Evolutionary conservation across 148 eudicot species (phyloP).

Genomic region (Mesembryanthemum crystallinum): DNA sequence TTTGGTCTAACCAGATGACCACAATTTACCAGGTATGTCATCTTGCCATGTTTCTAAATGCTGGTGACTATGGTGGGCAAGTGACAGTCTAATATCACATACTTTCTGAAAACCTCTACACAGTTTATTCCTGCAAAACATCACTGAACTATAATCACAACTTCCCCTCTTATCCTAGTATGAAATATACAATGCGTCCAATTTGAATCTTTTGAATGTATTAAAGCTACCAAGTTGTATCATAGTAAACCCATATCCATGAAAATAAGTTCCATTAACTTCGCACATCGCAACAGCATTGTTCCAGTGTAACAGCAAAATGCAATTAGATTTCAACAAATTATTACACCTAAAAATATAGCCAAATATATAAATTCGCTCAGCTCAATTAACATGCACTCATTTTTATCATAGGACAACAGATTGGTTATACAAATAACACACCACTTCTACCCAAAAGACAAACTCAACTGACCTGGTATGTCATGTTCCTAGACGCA

Average conservation of each 20-base stretch:
- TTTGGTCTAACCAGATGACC: too few species aligned
- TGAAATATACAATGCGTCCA: not conserved
- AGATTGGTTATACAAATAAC: not conserved
- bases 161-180: too few species aligned
- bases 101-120: too few species aligned
- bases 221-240: not conserved
- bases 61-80: too few species aligned
- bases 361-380: not conserved
- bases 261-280: too few species aligned
- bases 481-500: slow-evolving; percentile 79
- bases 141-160: too few species aligned
- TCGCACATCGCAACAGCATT: too few species aligned
- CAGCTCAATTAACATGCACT: not conserved
- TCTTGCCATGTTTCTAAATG: too few species aligned
- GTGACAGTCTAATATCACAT: too few species aligned
- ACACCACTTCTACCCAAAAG: not conserved
- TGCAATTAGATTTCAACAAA: too few species aligned
- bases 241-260: not conserved
- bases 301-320: not conserved
- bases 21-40: too few species aligned
- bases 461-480: slow-evolving; percentile 39
- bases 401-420: not conserved
- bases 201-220: not conserved
- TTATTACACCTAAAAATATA: not conserved
- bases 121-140: too few species aligned